Percentiles rank a stretch among this genome's conserved stretches.
These are phyloP conservation scores for Glomus cerebriforme DNA, from an alignment of 192 early-diverging fungal species.

Conservation along the genomic window DNA sequence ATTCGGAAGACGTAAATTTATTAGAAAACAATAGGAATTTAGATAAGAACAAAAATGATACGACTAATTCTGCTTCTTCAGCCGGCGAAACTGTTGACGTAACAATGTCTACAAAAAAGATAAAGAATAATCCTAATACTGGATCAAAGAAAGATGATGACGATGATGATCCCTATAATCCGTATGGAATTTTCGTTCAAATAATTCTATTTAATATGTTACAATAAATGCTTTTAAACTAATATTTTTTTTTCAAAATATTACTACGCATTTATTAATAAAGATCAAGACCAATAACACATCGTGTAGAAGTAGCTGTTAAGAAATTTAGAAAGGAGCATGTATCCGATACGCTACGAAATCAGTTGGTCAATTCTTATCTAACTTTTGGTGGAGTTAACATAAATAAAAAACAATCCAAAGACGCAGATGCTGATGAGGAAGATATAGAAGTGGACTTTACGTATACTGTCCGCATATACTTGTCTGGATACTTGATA, in stretches of 20 bases:
- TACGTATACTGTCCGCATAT: slow-evolving; percentile 48
- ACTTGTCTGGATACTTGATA: slow-evolving; percentile 54
- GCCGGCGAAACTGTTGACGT: not conserved
- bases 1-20: not conserved
- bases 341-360: slow-evolving; percentile 42
- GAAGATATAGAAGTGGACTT: slow-evolving; percentile 45
- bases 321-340: slow-evolving; percentile 56
- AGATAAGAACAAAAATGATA: not conserved
- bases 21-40: no score
- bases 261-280: not conserved
- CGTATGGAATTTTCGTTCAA: no score
- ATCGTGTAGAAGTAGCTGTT: slow-evolving; percentile 55
- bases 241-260: no score
- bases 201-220: no score
- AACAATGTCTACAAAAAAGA: slow-evolving; percentile 36
- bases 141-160: no score
- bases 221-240: not conserved
- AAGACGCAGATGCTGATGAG: slow-evolving; percentile 41
- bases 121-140: slow-evolving; percentile 8
- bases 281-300: slow-evolving; percentile 47
- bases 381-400: slow-evolving; percentile 55
- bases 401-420: slow-evolving; percentile 50
- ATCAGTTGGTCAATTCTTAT: slow-evolving; percentile 51
- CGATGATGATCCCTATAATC: no score
- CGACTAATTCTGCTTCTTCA: not conserved